Evolutionary conservation across 306 rosid species (phyloP).

Genomic region (Cucumis cinereus): DNA sequence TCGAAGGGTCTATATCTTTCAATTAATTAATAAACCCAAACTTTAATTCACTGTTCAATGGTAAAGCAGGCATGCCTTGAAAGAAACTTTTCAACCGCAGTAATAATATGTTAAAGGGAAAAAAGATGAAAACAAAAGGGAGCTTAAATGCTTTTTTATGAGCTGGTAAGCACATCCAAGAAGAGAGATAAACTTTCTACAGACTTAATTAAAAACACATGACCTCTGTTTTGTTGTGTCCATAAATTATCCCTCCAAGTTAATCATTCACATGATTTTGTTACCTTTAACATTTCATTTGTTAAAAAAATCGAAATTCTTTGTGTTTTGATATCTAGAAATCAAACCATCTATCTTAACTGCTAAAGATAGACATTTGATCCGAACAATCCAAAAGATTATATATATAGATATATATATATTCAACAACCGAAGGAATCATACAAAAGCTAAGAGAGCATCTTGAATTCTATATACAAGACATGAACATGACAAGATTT

Average conservation of each 20-base stretch:
- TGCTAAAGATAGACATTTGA: background rate
- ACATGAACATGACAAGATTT: conserved; percentile 2
- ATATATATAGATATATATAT: background rate
- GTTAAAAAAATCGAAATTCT: background rate
- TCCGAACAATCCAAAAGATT: background rate
- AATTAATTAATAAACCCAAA: background rate
- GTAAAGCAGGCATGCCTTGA: background rate
- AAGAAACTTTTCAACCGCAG: background rate
- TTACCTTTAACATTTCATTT: background rate
- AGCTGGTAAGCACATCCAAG: conserved; percentile 5
- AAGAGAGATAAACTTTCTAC: background rate
- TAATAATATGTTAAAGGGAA: background rate
- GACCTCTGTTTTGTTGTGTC: background rate
- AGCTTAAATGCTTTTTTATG: background rate
- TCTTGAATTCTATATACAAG: background rate
- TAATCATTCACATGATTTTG: background rate
- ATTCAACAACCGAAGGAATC: background rate
- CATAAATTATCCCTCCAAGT: background rate
- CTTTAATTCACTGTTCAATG: background rate
- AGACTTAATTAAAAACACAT: background rate
- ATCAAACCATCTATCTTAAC: background rate
- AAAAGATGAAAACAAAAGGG: background rate
- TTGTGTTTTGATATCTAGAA: background rate
- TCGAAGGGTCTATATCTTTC: background rate
- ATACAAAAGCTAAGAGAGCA: background rate